Base-by-base conservation (phyloP, 1,139 yeast species). In the Nakaseomyces bracarensis region DNA sequence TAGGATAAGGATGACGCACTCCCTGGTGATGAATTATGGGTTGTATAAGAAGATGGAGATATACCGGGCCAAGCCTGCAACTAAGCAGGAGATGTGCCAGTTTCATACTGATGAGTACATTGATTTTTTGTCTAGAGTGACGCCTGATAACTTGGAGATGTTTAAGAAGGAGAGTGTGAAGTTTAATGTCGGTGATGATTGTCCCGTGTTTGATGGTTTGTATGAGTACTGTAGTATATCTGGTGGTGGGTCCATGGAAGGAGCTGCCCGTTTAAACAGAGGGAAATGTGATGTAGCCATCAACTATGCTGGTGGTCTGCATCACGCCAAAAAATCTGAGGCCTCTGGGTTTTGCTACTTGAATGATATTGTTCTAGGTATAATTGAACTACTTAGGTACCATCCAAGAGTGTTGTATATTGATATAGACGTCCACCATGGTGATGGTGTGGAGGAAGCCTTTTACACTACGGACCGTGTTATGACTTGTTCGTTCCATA, bases 381-480 rank as follows among this genome's bases (percentile, higher is more conserved):
- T 89, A 29, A 65, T 91, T 43, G 85, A 89, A 55, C 65, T 91
- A 44, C 69, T 91, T 50, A 70, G 96, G 48, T 82, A 82, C 48
- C 94, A 86, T 59, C 89, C 97, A 4, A 71, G 97, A 44, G 96
- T 91, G 3, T 68, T 91, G 57, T 91, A 91, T 60, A 86, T 91
- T 44, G 98, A 91, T 63, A 89, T 89, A 43, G 98, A 91, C 61
- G 76, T 91, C 20, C 98, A 91, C 61, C 98, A 91, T 60, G 98
- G 98, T 19, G 98, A 91, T 61, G 98, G 97, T 42, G 98, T 91
- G 1, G 96, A 91, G 60, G 97, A 91, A 63, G 97, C 97, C 1
- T 91, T 91, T 55, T 87, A 89, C 60, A 79, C 94, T 29, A 85
- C 96, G 1, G 97, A 91, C 62, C 68, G 98, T 45, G 98, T 91